A percentile compares a stretch with the other conserved stretches of the same genome.
phyloP scores from a whole-genome alignment of 225 moss, liverwort and hornwort genomes.

The Physcomitrium patens region DNA sequence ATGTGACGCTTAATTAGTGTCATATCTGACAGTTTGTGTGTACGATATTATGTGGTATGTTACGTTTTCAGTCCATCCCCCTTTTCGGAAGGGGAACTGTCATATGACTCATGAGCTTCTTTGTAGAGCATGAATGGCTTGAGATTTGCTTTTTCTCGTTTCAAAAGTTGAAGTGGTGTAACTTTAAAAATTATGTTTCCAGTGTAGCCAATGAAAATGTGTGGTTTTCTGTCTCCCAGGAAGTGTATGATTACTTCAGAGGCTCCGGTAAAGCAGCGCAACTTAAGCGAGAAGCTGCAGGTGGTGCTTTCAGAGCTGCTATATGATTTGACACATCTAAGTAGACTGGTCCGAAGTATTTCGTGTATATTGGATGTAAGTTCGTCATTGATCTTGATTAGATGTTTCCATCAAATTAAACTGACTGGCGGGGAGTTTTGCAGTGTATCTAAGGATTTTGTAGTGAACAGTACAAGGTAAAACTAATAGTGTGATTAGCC shows the following conservation, averaged over 20 bases:
- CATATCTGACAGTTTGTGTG: not conserved
- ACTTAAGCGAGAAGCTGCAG: slow-evolving; percentile 78
- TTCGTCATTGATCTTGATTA: slow-evolving; percentile 10
- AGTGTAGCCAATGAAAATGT: not conserved
- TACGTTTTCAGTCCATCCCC: not conserved
- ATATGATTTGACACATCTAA: slow-evolving; percentile 30
- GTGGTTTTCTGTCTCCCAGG: slow-evolving; percentile 47
- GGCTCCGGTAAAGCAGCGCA: slow-evolving; percentile 92
- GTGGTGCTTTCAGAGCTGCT: slow-evolving; percentile 78
- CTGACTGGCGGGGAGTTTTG: not conserved
- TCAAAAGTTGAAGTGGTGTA: slow-evolving; percentile 19
- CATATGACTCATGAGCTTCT: not conserved
- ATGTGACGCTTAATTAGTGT: slow-evolving; percentile 4
- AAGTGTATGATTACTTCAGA: slow-evolving; percentile 88
- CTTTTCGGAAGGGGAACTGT: not conserved
- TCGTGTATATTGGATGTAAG: slow-evolving; percentile 19
- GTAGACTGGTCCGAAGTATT: not conserved
- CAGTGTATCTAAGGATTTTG: slow-evolving; percentile 4
- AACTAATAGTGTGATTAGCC: not conserved
- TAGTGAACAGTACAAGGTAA: slow-evolving; percentile 2
- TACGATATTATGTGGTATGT: slow-evolving; percentile 1
- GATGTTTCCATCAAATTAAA: not conserved
- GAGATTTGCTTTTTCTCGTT: not conserved
- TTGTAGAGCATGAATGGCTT: slow-evolving; percentile 25
- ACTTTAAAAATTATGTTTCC: slow-evolving; percentile 58